These are phyloP conservation scores for Trichophyton schoenleinii DNA, from an alignment of 2,329 filamentous ascomycete species.

Conservation along the genomic window DNA sequence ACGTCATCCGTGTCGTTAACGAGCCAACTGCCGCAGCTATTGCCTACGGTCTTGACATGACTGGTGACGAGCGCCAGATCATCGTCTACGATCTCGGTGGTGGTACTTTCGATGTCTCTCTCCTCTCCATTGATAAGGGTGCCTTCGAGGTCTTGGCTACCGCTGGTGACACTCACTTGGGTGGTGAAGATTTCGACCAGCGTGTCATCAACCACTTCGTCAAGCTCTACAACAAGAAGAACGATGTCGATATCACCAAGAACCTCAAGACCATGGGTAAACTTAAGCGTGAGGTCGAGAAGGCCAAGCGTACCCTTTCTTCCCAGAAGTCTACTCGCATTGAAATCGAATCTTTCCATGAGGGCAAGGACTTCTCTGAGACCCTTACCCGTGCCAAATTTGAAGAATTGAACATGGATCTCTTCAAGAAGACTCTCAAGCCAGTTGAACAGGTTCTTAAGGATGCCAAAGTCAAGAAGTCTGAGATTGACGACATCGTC, in stretches of 20 bases:
- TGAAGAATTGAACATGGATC: constrained; percentile 95
- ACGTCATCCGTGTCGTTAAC: constrained; percentile 92
- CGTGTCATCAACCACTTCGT: constrained; percentile 90
- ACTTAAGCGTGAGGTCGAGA: constrained; percentile 97
- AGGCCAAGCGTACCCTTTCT: constrained; percentile 96
- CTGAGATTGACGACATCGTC: constrained; percentile 89
- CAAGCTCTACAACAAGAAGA: constrained; percentile 99
- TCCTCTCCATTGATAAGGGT: constrained; percentile 80
- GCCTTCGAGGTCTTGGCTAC: constrained; percentile 92
- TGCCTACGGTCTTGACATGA: constrained; percentile 87
- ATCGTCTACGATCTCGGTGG: constrained; percentile 89
- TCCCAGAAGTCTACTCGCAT: constrained; percentile 87
- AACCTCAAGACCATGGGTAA: constrained; percentile 98
- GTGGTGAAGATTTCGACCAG: constrained; percentile 99
- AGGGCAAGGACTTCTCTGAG: constrained; percentile 96
- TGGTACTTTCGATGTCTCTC: constrained; percentile 89
- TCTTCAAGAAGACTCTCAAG: constrained; percentile 99
- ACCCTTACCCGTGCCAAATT: constrained; percentile 98
- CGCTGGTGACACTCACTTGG: constrained; percentile 91
- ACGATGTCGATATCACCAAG: constrained; percentile 82
- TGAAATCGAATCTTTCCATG: constrained; percentile 94
- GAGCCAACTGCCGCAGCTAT: constrained; percentile 92
- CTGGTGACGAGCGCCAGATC: constrained; percentile 69
- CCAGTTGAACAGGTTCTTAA: constrained; percentile 97
- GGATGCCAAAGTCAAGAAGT: constrained; percentile 95